Percentiles rank a stretch among this genome's conserved stretches.
Conservation (phyloP, 257 asterid species). For the Solanum clarkiae region DNA sequence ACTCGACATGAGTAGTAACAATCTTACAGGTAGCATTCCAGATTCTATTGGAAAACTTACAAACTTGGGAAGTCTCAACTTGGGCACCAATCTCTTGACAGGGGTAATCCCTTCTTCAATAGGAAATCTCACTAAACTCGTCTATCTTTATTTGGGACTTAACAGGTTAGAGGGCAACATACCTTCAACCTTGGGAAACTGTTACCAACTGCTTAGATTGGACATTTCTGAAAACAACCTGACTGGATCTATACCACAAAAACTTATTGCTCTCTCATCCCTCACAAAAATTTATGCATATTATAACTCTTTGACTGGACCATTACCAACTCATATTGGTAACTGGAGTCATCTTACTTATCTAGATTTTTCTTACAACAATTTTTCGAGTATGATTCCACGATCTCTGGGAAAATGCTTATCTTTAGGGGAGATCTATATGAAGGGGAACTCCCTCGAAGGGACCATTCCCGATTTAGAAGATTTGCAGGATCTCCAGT, state of each 20-base stretch:
- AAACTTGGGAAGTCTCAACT: constrained; percentile 8
- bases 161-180: constrained; percentile 32
- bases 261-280: constrained; percentile 19
- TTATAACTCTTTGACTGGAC: constrained; percentile 23
- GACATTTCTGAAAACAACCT: constrained; percentile 23
- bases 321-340: constrained; percentile 19
- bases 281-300: constrained; percentile 15
- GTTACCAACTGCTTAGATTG: constrained; percentile 12
- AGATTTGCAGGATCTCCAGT: constrained; percentile 9
- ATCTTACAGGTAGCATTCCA: constrained; percentile 26
- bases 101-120: constrained; percentile 22
- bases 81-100: constrained; percentile 21
- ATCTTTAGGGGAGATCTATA: constrained; percentile 12
- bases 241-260: constrained; percentile 26
- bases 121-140: constrained; percentile 21
- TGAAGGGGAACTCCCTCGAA: constrained; percentile 18
- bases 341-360: constrained; percentile 25
- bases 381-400: constrained; percentile 27
- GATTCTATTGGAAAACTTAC: constrained; percentile 30
- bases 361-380: constrained; percentile 26
- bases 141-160: constrained; percentile 10
- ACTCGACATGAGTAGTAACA: constrained; percentile 12
- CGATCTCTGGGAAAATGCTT: constrained; percentile 18
- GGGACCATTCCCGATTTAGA: constrained; percentile 27
- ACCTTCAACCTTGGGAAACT: constrained; percentile 25